Evolutionary conservation across 805 yeast species (phyloP), one percentile per base, ranked within the genome.

Genomic region (Sungouiozyma ichnusensis): DNA sequence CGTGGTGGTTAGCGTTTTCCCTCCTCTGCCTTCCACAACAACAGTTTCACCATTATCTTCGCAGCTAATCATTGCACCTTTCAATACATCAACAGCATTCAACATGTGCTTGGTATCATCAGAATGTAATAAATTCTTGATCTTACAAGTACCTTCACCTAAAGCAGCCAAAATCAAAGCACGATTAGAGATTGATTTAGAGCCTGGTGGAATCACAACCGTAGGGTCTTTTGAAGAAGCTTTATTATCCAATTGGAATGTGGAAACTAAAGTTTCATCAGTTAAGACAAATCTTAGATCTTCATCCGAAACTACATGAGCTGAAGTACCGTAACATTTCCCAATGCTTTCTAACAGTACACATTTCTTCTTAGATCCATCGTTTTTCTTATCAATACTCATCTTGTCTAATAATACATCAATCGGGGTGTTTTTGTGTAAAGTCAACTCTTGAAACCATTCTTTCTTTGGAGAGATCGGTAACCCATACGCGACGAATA

Each of bases 81-180:
- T 73, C 48, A 92, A 71, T 33, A 75, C 72, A 18, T 79, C 62
- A 44, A 92, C 83, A 5, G 98, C 98, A 35, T 78, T 76, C 51
- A 92, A 70, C 98, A 92, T 92, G 55, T 84, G 88, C 47, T 83
- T 86, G 9, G 97, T 92, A 59, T 92, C 98, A 57, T 90, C 98
- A 3, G 97, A 90, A 58, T 92, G 97, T 41, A 92, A 73, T 55
- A 92, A 68, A 64, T 92, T 92, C 48, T 79, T 80, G 50, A 92
- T 77, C 52, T 74, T 76, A 57, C 95, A 87, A 19, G 79, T 74
- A 36, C 97, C 97, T 41, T 72, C 65, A 46, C 95, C 95, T 46
- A 92, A 73, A 16, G 97, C 94, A 36, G 98, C 97, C 49, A 92
- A 69, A 14, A 92, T 77, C 45, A 92, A 70, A 4, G 97, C 98